Base-by-base conservation (phyloP, 495 filamentous ascomycete species). In the Lophiotrema nucula region DNA sequence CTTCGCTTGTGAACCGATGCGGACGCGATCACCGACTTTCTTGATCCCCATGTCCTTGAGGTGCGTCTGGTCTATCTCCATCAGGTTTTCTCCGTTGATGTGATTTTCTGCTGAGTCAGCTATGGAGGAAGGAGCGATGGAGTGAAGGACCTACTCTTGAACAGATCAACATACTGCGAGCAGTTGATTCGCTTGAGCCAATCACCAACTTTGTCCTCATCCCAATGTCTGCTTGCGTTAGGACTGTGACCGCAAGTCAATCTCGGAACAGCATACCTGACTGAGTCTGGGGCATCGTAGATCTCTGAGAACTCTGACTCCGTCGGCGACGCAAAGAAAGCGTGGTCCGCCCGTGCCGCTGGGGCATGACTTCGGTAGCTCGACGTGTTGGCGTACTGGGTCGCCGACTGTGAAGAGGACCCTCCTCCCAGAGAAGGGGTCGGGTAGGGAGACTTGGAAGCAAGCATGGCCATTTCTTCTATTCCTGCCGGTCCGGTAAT, bases 21-120 rank as follows among this genome's bases (percentile, higher is more conserved):
- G 86, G n/a, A 99, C 90, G 31, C 95, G 84, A 73, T 99, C 95
- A 45, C 93, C 93, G 52, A 99, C 87, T 73, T 96, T 99, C 62
- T 97, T 95, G 60, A 99, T 90, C 23, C 93, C 93, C 83, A 99
- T 92, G 67, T 99, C 93, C 73, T 97, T 95, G 53, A 99, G 80
- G 43, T 93, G 89, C 48, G 88, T 85, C 75, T 97, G 95, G 70
- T 99, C 93, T 72, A 96, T 92, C 73, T 99, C 93, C 53, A 99
- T 80, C 38, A 99, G 77, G 67, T 95, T 96, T 71, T 95, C 90
- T 50, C 93, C 93, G 67, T 90, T 97, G 75, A 99, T 95, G 68
- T 97, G 88, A 67, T 99, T 96, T 55, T 83, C 84, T 86, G 44
- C 24, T 18, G 38, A n/a, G 26, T 57, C 15, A 69, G 64, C 25